A percentile compares a stretch with the other conserved stretches of the same genome.
phyloP scores from a whole-genome alignment of 306 rosid species.

The Echinosophora koreensis region DNA sequence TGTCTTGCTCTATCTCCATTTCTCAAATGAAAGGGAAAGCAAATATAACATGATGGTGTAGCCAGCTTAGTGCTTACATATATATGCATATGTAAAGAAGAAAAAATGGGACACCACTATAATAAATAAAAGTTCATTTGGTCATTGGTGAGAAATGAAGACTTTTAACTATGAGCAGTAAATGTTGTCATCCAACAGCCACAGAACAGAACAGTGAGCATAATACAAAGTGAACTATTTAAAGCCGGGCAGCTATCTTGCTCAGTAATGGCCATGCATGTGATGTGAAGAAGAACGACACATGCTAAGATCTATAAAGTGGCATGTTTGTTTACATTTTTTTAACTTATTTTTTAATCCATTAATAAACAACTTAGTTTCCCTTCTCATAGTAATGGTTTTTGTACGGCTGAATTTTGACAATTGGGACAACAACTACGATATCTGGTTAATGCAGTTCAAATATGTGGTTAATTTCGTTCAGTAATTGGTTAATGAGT shows the following conservation, averaged over 20 bases:
- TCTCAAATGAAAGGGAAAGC: not conserved
- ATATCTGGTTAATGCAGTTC: too few species aligned
- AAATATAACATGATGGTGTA: not conserved
- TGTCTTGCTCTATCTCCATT: slow-evolving; percentile 54
- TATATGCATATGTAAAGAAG: slow-evolving; percentile 1
- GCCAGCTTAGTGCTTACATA: not conserved
- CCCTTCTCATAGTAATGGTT: too few species aligned
- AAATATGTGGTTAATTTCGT: too few species aligned
- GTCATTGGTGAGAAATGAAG: not conserved
- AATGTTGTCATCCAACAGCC: slow-evolving; percentile 22
- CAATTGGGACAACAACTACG: too few species aligned
- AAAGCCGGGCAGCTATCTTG: slow-evolving; percentile 16
- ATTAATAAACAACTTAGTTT: too few species aligned
- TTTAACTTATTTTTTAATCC: too few species aligned
- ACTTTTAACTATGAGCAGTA: not conserved
- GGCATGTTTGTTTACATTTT: too few species aligned
- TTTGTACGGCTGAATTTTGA: too few species aligned
- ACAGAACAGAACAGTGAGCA: not conserved
- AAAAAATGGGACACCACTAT: slow-evolving; percentile 2
- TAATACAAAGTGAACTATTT: not conserved
- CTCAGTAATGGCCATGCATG: slow-evolving; percentile 27
- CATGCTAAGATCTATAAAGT: not conserved
- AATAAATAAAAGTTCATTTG: not conserved
- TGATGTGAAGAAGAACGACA: not conserved
- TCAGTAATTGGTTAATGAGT: too few species aligned